Evolutionary conservation across 2,329 filamentous ascomycete species (phyloP).

Genomic region (Endothia cerciana): DNA sequence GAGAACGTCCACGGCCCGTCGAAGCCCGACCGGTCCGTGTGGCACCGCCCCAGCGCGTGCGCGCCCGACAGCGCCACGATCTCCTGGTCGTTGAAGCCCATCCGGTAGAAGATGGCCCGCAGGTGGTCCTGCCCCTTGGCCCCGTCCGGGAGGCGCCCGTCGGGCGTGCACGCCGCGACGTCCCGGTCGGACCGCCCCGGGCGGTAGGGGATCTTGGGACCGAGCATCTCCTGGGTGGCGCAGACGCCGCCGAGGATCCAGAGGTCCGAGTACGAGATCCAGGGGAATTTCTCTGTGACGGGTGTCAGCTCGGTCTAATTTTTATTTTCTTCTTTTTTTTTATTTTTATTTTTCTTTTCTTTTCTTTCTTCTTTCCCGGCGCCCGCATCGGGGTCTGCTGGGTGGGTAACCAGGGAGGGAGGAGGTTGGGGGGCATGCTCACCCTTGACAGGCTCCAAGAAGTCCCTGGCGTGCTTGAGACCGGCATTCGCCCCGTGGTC

Average conservation of each 20-base stretch:
- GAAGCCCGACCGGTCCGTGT: conserved; percentile 85
- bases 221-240: conserved; percentile 94
- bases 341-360: too few species aligned
- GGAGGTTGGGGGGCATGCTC: conserved; percentile 38
- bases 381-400: too few species aligned
- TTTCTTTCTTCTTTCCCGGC: too few species aligned
- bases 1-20: conserved; percentile 92
- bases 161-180: conserved; percentile 83
- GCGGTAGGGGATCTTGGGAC: conserved; percentile 84
- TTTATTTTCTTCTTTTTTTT: too few species aligned
- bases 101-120: conserved; percentile 89
- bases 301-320: conserved; percentile 29
- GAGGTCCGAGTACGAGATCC: conserved; percentile 95
- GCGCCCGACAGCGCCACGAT: conserved; percentile 89
- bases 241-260: conserved; percentile 89
- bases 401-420: neutral
- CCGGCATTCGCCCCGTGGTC: conserved; percentile 95
- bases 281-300: conserved; percentile 74
- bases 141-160: conserved; percentile 78
- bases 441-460: conserved; percentile 90
- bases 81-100: conserved; percentile 97
- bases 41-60: conserved; percentile 87
- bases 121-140: conserved; percentile 79
- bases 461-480: conserved; percentile 82
- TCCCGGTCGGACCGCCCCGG: conserved; percentile 84